Base-by-base conservation (phyloP, 2,329 filamentous ascomycete genomes). In the Rutstroemia sp. region DNA sequence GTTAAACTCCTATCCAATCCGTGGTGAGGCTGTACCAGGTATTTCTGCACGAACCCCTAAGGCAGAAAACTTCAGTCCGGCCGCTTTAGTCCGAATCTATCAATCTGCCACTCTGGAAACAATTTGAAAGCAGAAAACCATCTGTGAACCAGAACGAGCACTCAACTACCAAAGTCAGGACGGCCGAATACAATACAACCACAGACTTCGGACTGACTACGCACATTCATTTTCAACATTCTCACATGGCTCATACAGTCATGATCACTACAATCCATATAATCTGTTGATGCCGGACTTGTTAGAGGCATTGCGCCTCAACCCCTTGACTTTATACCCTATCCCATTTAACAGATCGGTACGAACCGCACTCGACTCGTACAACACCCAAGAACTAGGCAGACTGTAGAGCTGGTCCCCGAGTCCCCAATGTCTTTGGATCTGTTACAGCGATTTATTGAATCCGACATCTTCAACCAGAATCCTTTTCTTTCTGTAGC, bases 401-500 rank as follows among this genome's bases (percentile, higher is more conserved):
- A 54, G 37, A 54, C 23, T 34, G 34, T 44, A 41, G 50, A 54
- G 45, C 52, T 54, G 52, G 37, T 49, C 30, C 45, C 52, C 52
- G 19, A 34, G 52, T 54, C 52, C 58, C 61, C 61, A 62, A 86
- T 86, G 84, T 87, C 84, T 77, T 92, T 88, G 88, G 87, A 92
- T 78, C 79, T 94, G 77, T 81, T 94, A 72, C 87, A 89, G 79
- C 84, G 89, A 74, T 92, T 92, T 82, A 84, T 94, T 78, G 88
- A 92, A 81, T 91, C 87, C 77, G 89, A 94, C 79, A 88, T 94
- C 78, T 94, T 94, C 80, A 92, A 92, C 78, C 86, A 88, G 75
- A 87, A 92, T 75, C 88, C 89, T 62, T 92, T 91, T 73, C 84
- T 94, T 73, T 87, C 88, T 60, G 89, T 94, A 71, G 89, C 88